Base-by-base conservation (phyloP, 495 filamentous ascomycete genomes). In the Beverwykella pulmonaria region DNA sequence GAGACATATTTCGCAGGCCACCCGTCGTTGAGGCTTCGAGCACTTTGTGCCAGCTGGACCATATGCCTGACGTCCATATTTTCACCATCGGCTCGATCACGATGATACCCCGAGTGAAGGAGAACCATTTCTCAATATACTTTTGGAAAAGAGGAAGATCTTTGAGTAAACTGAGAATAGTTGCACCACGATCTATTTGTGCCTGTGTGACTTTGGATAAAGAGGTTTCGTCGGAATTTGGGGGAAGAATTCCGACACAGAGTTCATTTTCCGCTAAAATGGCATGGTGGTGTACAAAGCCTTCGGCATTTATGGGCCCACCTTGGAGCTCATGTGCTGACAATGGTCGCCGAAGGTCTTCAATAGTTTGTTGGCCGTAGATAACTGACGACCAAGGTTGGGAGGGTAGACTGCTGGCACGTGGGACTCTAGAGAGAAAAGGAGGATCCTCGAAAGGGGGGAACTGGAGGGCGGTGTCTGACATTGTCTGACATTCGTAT, bases 61-160 rank as follows among this genome's bases (percentile, higher is more conserved):
- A 77, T 14, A 76, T 22, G 12, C 71, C 73, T 19, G 68, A 59
- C 10, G 71, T 69, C 73, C 71, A 77, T 4, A 73, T 73, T n/a
- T 69, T 69, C 22, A 71, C 17, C 53, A 70, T 71, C 0, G 75
- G 74, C 62, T 71, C 73, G 44, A 75, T 67, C 9, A 74, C 53
- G 46, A 77, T 53, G 17, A 73, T 65, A n/a, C 74, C 74, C 15
- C 67, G 56, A 29, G 58, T 66, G 12, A 76, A 56, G 22, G 68
- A 61, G 53, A 72, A 76, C 71, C 71, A 76, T 41, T 72, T 63
- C 34, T 71, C 63, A 6, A 73, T 72, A 55, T 75, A 75, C 30
- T 61, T 67, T 26, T 71, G 59, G 39, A 68, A 75, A 1, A 69
- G 20, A 2, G 73, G 71, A 15, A 75, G 59, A 36, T 77, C 73